Conservation (phyloP, 2,329 filamentous ascomycete species). For the Cercospora zeina region DNA sequence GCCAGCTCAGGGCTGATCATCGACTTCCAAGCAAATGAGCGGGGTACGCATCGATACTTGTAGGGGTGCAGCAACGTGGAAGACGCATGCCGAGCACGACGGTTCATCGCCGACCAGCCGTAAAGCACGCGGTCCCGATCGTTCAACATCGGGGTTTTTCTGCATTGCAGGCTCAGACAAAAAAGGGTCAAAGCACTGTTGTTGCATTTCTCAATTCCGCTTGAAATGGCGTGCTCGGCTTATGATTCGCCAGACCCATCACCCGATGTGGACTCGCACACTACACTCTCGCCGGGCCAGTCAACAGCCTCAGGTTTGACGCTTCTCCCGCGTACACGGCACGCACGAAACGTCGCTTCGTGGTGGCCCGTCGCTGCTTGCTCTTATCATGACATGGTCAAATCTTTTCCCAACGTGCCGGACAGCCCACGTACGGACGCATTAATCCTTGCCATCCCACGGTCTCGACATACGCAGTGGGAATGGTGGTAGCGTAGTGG, state of each 20-base stretch:
- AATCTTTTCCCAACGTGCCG: constrained; percentile 6
- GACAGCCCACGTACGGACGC: constrained; percentile 4
- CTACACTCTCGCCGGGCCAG: not conserved
- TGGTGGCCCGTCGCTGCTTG: constrained; percentile 1
- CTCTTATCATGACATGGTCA: not conserved
- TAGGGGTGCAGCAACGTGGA: constrained; percentile 16
- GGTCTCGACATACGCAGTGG: constrained; percentile 4
- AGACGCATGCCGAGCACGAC: constrained; percentile 18
- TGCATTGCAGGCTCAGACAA: not conserved
- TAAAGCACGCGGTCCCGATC: constrained; percentile 5
- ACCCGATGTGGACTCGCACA: constrained; percentile 5
- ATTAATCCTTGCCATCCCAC: constrained; percentile 11
- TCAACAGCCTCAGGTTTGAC: not conserved
- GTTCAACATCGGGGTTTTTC: not conserved
- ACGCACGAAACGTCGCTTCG: not conserved
- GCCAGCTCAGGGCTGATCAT: not conserved
- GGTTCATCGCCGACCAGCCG: constrained; percentile 17
- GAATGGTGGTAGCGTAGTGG: constrained; percentile 10
- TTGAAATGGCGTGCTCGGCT: constrained; percentile 15
- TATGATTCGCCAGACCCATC: constrained; percentile 10
- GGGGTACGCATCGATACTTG: constrained; percentile 5
- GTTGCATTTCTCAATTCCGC: constrained; percentile 11
- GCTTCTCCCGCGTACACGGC: not conserved
- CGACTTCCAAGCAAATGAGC: not conserved
- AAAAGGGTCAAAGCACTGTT: constrained; percentile 5